Evolutionary conservation across 805 yeast species (phyloP), one percentile per base, ranked within the genome.

Genomic region (Kuraishia borneana): DNA sequence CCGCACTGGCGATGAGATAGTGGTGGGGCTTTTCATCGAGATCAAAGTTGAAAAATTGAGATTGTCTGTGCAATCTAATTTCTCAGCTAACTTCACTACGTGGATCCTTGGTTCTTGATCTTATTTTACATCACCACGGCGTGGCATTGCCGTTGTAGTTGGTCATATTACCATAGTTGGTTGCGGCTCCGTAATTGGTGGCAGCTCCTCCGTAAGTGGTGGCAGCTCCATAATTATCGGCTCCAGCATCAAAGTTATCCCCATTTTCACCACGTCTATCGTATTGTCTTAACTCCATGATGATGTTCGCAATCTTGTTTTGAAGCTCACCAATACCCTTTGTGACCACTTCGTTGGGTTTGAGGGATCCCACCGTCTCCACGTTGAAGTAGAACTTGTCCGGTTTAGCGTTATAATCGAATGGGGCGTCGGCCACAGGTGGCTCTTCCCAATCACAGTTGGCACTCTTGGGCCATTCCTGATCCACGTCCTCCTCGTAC

Each of bases 361-460:
- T 73, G 39, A 92, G 71, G 33, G 79, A 75, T 3, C 98, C 98
- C 10, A 88, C 82, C 1, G 96, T 83, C 58, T 92, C 99, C 7
- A 94, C 83, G 44, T 83, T 89, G 51, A 89, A 61, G 56, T 92
- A 92, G 48, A 78, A 92, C 43, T 75, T 76, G 30, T 71, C 63
- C 3, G 98, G 94, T 48, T 70, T 72, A 5, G 96, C 95, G 29
- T 62, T 68, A 54, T 77, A 85, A 54, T 92, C 96, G 50, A 88
- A 88, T 8, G 70, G 69, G 26, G 87, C 96, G 39, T 79, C 92
- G 17, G 85, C 83, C 46, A 73, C 76, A 19, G 96, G 96, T 6
- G 89, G 83, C 56, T 92, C 98, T 60, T 92, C 99, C 78, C 89
- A 92, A 48, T 84, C 95, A 45, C 94, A 76, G 58, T 92, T 89